These are phyloP conservation scores for Hericium erinaceus DNA, from an alignment of 768 basidiomycete species.

Conservation along the genomic window DNA sequence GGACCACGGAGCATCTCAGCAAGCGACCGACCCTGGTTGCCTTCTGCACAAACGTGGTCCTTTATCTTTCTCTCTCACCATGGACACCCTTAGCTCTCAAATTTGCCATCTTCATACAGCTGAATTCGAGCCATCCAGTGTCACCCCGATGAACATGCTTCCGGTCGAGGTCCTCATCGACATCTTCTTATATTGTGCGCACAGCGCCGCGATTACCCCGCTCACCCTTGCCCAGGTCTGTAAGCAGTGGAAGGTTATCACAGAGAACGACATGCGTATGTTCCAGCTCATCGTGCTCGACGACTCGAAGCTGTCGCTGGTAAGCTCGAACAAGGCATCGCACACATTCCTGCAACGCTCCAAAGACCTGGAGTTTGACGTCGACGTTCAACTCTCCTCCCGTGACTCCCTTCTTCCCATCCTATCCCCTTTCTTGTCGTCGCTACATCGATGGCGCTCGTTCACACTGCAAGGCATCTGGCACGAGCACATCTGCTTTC, in stretches of 20 bases:
- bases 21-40: no score
- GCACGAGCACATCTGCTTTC: slow-evolving; percentile 25
- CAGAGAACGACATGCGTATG: slow-evolving; percentile 41
- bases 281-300: slow-evolving; percentile 54
- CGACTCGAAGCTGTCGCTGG: slow-evolving; percentile 27
- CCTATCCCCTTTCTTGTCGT: slow-evolving; percentile 50
- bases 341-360: slow-evolving; percentile 47
- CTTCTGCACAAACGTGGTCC: neutral
- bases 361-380: slow-evolving; percentile 41
- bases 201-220: slow-evolving; percentile 31
- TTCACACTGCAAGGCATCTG: slow-evolving; percentile 33
- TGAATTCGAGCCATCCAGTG: neutral
- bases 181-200: slow-evolving; percentile 38
- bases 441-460: slow-evolving; percentile 48
- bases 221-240: slow-evolving; percentile 48
- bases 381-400: slow-evolving; percentile 39
- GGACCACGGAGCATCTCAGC: no score
- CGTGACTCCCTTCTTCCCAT: slow-evolving; percentile 50
- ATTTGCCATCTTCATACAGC: neutral
- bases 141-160: slow-evolving; percentile 22
- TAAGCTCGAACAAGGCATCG: slow-evolving; percentile 38
- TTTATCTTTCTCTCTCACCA: neutral
- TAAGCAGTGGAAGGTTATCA: slow-evolving; percentile 46
- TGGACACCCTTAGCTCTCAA: neutral
- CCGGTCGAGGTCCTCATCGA: slow-evolving; percentile 58